These are phyloP conservation scores for Kluyveromyces nonfermentans DNA, from an alignment of 805 yeast genomes.

Conservation along the genomic window DNA sequence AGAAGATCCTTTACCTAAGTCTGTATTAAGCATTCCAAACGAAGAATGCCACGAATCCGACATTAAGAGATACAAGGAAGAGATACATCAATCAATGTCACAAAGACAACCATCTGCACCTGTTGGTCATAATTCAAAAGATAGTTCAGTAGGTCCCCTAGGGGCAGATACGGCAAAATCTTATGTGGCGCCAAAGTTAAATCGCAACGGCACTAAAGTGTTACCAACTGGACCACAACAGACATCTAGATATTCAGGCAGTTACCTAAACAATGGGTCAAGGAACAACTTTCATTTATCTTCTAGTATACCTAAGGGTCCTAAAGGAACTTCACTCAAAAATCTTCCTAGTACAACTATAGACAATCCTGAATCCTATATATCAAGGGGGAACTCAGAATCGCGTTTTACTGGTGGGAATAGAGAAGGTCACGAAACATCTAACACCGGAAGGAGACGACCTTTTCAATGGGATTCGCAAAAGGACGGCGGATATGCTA, in stretches of 20 bases:
- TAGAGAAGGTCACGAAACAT: background rate
- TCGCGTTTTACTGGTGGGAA: background rate
- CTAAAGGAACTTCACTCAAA: slow-evolving; percentile 3
- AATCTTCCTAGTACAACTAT: background rate
- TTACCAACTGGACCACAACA: background rate
- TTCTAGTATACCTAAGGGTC: slow-evolving; percentile 6
- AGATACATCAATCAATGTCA: slow-evolving; percentile 26
- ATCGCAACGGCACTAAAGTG: background rate
- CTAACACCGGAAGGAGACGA: background rate
- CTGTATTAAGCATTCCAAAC: slow-evolving; percentile 49
- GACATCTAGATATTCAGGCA: background rate
- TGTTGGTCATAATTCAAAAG: slow-evolving; percentile 18
- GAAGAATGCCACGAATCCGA: slow-evolving; percentile 90
- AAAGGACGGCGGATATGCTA: background rate
- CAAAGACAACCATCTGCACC: slow-evolving; percentile 29
- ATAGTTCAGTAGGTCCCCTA: background rate
- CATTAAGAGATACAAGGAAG: slow-evolving; percentile 46
- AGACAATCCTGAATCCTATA: background rate
- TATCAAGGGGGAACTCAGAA: background rate
- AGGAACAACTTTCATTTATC: background rate
- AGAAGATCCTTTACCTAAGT: slow-evolving; percentile 56
- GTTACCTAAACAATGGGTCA: background rate
- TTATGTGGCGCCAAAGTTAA: background rate
- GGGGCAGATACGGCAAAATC: background rate
- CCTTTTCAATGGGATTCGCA: background rate